Percentiles rank a stretch among this genome's conserved stretches.
Evolutionary conservation across 176 grass and related monocot species (phyloP).

Genomic region (Stipa capillata): DNA sequence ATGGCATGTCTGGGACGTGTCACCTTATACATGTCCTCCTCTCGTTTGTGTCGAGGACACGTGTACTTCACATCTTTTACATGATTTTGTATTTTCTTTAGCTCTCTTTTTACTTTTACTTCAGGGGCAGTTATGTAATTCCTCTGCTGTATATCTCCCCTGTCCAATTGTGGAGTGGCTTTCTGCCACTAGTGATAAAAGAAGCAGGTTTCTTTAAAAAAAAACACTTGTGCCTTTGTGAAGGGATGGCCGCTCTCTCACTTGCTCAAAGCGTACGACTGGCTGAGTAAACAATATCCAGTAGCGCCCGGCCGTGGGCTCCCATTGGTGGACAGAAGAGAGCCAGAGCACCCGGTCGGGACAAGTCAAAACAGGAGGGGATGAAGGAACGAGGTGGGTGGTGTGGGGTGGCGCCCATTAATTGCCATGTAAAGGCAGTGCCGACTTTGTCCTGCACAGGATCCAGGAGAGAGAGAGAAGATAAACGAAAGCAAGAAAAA

Average conservation of each 20-base stretch:
- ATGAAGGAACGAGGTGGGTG: background rate
- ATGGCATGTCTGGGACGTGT: too few relatives aligned
- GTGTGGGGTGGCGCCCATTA: constrained; percentile 23
- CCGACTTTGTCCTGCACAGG: constrained; percentile 15
- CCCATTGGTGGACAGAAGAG: constrained; percentile 16
- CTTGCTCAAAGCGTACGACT: background rate
- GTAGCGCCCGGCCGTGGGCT: background rate
- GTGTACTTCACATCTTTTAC: too few relatives aligned
- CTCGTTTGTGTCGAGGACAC: too few relatives aligned
- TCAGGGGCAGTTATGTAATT: too few relatives aligned
- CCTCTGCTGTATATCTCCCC: too few relatives aligned
- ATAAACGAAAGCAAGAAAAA: background rate
- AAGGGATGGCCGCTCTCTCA: background rate
- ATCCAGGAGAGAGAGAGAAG: background rate
- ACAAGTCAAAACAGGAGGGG: constrained; percentile 15
- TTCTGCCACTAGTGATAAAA: too few relatives aligned
- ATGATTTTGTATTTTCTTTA: too few relatives aligned
- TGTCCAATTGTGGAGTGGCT: too few relatives aligned
- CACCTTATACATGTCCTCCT: too few relatives aligned
- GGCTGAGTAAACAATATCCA: background rate
- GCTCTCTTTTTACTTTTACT: too few relatives aligned
- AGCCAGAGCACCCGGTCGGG: background rate
- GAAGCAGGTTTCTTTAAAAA: too few relatives aligned
- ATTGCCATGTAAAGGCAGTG: constrained; percentile 16
- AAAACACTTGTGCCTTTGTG: background rate